phyloP scores from a whole-genome alignment of 208 protist genomes.

The Acanthamoeba sp. region DNA sequence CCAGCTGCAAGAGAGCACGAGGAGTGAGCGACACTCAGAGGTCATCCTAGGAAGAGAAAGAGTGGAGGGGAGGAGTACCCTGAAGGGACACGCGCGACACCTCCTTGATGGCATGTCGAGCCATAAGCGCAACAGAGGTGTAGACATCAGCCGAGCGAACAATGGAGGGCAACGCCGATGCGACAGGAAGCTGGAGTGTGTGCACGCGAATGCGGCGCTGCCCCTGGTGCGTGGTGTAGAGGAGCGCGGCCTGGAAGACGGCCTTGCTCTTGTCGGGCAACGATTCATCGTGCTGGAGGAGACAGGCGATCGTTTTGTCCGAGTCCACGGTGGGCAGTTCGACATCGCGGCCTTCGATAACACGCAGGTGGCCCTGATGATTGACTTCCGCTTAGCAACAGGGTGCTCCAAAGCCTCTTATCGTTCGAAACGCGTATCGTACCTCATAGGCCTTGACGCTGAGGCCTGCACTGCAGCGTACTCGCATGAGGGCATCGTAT shows the following conservation, averaged over 20 bases:
- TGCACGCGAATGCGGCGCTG: constrained; percentile 91
- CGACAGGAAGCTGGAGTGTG: constrained; percentile 75
- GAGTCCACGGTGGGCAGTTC: constrained; percentile 67
- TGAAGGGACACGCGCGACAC: neutral
- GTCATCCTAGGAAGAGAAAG: too few relatives aligned
- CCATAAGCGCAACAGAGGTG: constrained; percentile 15
- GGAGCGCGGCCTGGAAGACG: constrained; percentile 88
- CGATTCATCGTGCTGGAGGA: constrained; percentile 58
- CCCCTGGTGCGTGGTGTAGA: constrained; percentile 90
- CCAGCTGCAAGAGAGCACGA: constrained; percentile 12
- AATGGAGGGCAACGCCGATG: neutral
- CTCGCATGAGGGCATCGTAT: constrained; percentile 97
- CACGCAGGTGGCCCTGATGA: constrained; percentile 61
- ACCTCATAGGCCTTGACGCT: constrained; percentile 88
- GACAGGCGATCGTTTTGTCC: constrained; percentile 63
- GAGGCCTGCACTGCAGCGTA: constrained; percentile 91
- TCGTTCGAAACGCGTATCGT: constrained; percentile 95
- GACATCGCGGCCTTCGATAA: constrained; percentile 17
- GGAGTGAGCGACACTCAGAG: too few relatives aligned
- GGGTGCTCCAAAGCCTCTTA: constrained; percentile 94
- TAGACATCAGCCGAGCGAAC: constrained; percentile 57
- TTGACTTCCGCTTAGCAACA: constrained; percentile 92
- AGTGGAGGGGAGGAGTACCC: neutral
- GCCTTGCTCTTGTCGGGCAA: constrained; percentile 41
- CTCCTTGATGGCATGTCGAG: constrained; percentile 57